Evolutionary conservation across 1,139 yeast species (phyloP).

Genomic region (Scheffersomyces lignicola): DNA sequence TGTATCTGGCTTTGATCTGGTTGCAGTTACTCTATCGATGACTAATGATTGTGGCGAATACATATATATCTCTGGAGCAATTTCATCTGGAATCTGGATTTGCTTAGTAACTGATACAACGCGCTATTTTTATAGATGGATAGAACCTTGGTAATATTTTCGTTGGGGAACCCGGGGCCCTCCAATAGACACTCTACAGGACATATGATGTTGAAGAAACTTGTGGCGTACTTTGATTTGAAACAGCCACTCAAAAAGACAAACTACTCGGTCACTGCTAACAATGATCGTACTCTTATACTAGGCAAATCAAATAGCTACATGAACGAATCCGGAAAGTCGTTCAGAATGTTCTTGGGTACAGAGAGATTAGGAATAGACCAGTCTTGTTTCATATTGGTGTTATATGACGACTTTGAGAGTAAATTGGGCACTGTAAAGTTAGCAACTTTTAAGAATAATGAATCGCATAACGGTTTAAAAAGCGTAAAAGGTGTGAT

Average conservation of each 20-base stretch:
- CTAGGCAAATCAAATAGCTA: slow-evolving; percentile 40
- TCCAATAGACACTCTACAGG: slow-evolving; percentile 42
- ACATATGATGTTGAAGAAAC: slow-evolving; percentile 31
- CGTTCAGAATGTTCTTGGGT: slow-evolving; percentile 25
- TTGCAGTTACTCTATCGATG: too few species aligned
- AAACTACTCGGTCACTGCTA: slow-evolving; percentile 24
- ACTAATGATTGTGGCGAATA: too few species aligned
- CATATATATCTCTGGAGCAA: too few species aligned
- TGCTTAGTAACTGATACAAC: background rate
- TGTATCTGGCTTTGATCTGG: too few species aligned
- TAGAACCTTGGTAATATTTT: slow-evolving; percentile 26
- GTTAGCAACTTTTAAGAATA: slow-evolving; percentile 28
- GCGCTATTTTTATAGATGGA: too few species aligned
- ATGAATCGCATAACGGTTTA: slow-evolving; percentile 45
- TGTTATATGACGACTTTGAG: slow-evolving; percentile 46
- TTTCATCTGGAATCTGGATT: background rate
- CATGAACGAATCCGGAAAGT: slow-evolving; percentile 43
- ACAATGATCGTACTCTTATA: slow-evolving; percentile 19
- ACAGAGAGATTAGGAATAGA: slow-evolving; percentile 14
- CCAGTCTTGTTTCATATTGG: slow-evolving; percentile 17
- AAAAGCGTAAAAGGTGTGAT: slow-evolving; percentile 21
- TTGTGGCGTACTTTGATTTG: slow-evolving; percentile 27
- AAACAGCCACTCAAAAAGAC: slow-evolving; percentile 21
- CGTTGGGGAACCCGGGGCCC: slow-evolving; percentile 47
- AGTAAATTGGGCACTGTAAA: slow-evolving; percentile 27